phyloP scores from a whole-genome alignment of 75 land plant species.

The Selaginella tamariscina region DNA sequence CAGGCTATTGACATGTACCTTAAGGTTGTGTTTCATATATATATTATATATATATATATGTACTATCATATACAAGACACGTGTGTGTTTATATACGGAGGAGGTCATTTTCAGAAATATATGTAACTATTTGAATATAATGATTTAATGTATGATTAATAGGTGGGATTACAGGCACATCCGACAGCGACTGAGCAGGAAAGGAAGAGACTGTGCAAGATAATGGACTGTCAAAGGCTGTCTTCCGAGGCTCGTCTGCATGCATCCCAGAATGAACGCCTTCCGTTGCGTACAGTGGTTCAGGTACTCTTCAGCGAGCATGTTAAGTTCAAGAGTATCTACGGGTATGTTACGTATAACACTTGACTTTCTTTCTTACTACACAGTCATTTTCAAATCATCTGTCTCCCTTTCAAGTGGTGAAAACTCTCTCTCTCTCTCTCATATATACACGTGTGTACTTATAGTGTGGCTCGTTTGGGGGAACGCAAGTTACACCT shows the following conservation, averaged over 20 bases:
- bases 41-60: background rate
- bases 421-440: slow-evolving; percentile 10
- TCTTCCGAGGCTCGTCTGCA: slow-evolving; percentile 44
- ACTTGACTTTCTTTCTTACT: background rate
- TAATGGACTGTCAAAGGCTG: slow-evolving; percentile 47
- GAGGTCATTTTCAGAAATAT: too few species aligned
- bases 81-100: too few species aligned
- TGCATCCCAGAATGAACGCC: slow-evolving; percentile 37
- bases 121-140: background rate
- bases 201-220: slow-evolving; percentile 36
- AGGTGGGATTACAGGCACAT: slow-evolving; percentile 47
- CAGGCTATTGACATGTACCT: slow-evolving; percentile 72
- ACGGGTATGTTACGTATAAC: slow-evolving; percentile 28
- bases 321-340: slow-evolving; percentile 67
- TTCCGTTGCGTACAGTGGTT: slow-evolving; percentile 45
- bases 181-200: slow-evolving; percentile 38
- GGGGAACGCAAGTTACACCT: slow-evolving; percentile 11
- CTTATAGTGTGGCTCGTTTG: background rate
- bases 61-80: too few species aligned
- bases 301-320: slow-evolving; percentile 78
- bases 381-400: background rate
- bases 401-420: slow-evolving; percentile 32
- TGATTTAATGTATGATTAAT: background rate
- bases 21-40: slow-evolving; percentile 32
- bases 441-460: slow-evolving; percentile 1